These are phyloP conservation scores for Sporopachydermia lactativora DNA, from an alignment of 805 yeast genomes.

Conservation along the genomic window DNA sequence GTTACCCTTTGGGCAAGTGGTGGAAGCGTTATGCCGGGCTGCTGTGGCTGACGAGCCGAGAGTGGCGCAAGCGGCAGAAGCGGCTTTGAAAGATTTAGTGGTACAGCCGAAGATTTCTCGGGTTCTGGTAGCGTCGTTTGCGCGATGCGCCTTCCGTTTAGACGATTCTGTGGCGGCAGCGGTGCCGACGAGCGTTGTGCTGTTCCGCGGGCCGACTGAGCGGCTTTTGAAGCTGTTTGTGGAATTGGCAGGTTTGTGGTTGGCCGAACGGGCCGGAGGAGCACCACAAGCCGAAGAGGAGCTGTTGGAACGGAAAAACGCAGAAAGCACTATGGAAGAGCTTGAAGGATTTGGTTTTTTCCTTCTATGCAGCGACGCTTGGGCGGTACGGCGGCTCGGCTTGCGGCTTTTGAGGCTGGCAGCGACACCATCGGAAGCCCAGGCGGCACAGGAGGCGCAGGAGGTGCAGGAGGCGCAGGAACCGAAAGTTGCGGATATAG, in stretches of 20 bases:
- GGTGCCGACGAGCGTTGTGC: constrained; percentile 13
- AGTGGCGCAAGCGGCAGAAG: constrained; percentile 51
- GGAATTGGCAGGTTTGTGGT: constrained; percentile 73
- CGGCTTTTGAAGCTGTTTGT: constrained; percentile 44
- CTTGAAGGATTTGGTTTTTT: constrained; percentile 93
- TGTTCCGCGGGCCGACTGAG: background rate
- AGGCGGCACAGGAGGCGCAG: constrained; percentile 4
- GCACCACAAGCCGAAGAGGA: constrained; percentile 24
- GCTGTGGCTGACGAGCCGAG: constrained; percentile 50
- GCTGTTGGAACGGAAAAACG: constrained; percentile 26
- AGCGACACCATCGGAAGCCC: constrained; percentile 6
- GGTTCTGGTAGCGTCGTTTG: constrained; percentile 55
- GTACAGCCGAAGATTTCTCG: constrained; percentile 51
- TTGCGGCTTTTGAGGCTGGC: constrained; percentile 54
- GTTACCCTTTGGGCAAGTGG: constrained; percentile 44
- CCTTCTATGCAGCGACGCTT: constrained; percentile 80
- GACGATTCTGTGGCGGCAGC: constrained; percentile 46
- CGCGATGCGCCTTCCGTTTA: constrained; percentile 66
- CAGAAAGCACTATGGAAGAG: constrained; percentile 75
- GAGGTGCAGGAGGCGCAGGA: constrained; percentile 3
- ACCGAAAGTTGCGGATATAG: constrained; percentile 10
- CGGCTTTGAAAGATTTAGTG: constrained; percentile 53
- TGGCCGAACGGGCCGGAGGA: constrained; percentile 27
- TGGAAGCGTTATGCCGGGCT: constrained; percentile 69
- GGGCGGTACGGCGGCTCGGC: constrained; percentile 60